Evolutionary conservation across 176 grass and related monocot genomes (phyloP).

Genomic region (Triticum timopheevii): DNA sequence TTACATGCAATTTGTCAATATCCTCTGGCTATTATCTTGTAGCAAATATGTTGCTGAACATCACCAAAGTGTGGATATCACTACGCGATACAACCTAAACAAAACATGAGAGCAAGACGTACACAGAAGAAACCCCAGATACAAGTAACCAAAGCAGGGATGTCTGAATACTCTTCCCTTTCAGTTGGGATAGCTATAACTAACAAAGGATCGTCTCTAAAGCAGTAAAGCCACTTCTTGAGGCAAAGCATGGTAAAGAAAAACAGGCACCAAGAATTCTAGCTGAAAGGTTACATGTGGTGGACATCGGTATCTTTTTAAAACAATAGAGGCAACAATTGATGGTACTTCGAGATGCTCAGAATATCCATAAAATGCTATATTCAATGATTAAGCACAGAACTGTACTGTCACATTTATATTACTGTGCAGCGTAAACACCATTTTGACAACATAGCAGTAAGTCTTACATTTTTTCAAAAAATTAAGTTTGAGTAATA

Average conservation of each 20-base stretch:
- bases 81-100: neutral
- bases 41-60: neutral
- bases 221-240: neutral
- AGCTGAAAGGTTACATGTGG: neutral
- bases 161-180: neutral
- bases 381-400: neutral
- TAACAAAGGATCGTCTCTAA: slow-evolving; percentile 10
- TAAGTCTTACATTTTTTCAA: neutral
- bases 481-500: neutral
- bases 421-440: neutral
- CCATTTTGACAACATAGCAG: slow-evolving; percentile 10
- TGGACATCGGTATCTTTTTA: neutral
- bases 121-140: neutral
- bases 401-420: neutral
- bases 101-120: neutral
- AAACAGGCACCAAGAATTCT: neutral
- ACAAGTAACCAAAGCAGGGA: neutral
- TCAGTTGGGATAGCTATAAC: neutral
- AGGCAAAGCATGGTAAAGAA: slow-evolving; percentile 11
- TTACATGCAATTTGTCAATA: neutral
- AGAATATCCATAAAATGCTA: neutral
- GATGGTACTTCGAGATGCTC: neutral
- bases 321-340: neutral
- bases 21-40: neutral
- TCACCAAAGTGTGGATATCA: neutral